Evolutionary conservation across 1,139 yeast species (phyloP).

Genomic region (Oligophagozyma castellii): DNA sequence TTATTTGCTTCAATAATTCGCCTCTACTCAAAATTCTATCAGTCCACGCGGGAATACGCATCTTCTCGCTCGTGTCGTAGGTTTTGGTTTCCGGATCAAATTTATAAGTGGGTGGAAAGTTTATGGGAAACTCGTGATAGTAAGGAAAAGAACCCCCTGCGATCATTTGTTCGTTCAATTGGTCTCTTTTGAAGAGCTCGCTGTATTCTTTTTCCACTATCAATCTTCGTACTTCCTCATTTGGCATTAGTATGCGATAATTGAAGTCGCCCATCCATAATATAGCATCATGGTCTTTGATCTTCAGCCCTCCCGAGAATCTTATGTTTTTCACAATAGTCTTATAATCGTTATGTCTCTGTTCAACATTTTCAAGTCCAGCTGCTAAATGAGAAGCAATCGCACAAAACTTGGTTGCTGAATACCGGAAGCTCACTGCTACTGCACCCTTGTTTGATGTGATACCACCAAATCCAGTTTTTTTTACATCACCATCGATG

Average conservation of each 20-base stretch:
- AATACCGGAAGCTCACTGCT: slow-evolving; percentile 66
- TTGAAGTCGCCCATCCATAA: slow-evolving; percentile 97
- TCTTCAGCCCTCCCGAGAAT: slow-evolving; percentile 54
- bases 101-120: slow-evolving; percentile 83
- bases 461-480: slow-evolving; percentile 86
- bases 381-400: slow-evolving; percentile 94
- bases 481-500: slow-evolving; percentile 68
- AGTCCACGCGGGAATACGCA: slow-evolving; percentile 94
- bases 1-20: slow-evolving; percentile 45
- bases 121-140: slow-evolving; percentile 67
- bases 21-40: slow-evolving; percentile 58
- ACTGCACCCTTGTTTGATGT: slow-evolving; percentile 90
- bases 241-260: slow-evolving; percentile 63
- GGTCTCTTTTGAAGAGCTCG: slow-evolving; percentile 60
- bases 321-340: slow-evolving; percentile 66
- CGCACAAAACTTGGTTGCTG: slow-evolving; percentile 67
- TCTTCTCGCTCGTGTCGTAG: slow-evolving; percentile 85
- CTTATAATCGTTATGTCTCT: slow-evolving; percentile 77
- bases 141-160: slow-evolving; percentile 79
- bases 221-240: slow-evolving; percentile 56
- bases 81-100: slow-evolving; percentile 76
- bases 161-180: slow-evolving; percentile 67
- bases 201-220: slow-evolving; percentile 34
- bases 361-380: slow-evolving; percentile 71
- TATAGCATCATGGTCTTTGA: slow-evolving; percentile 73